These are phyloP conservation scores for Colletotrichum lini DNA, from an alignment of 2,329 filamentous ascomycete genomes.

Conservation along the genomic window DNA sequence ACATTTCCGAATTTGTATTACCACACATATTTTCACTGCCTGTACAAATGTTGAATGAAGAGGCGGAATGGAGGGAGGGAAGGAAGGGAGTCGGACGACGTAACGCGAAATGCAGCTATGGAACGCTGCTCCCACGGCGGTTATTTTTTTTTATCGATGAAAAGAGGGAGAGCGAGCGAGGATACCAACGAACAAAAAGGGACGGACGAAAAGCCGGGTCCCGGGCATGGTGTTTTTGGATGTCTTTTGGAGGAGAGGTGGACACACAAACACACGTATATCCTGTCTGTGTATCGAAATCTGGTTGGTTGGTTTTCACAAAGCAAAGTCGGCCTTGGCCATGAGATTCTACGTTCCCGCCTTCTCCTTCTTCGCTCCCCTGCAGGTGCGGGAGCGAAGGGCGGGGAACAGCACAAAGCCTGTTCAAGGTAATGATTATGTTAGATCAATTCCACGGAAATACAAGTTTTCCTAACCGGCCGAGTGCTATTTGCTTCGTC, in stretches of 20 bases:
- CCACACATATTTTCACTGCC: constrained; percentile 16
- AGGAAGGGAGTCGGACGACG: constrained; percentile 6
- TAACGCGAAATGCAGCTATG: constrained; percentile 14
- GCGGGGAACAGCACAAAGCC: constrained; percentile 24
- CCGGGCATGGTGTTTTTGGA: constrained; percentile 25
- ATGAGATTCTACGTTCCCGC: constrained; percentile 7
- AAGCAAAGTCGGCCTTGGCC: constrained; percentile 6
- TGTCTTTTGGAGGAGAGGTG: constrained; percentile 19
- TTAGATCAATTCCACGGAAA: constrained; percentile 25
- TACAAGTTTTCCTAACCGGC: background rate
- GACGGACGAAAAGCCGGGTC: constrained; percentile 11
- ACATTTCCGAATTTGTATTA: constrained; percentile 10
- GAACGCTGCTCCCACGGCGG: background rate
- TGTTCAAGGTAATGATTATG: constrained; percentile 38
- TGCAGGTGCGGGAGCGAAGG: background rate
- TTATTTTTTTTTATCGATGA: constrained; percentile 20
- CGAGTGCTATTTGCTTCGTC: background rate
- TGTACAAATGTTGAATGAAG: constrained; percentile 33
- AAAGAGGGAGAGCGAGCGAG: constrained; percentile 10
- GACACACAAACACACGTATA: constrained; percentile 2
- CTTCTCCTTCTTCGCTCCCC: background rate
- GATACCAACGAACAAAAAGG: constrained; percentile 33
- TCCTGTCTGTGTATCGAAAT: constrained; percentile 5
- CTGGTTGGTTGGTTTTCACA: background rate
- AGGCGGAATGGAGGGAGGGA: constrained; percentile 1